Evolutionary conservation across 495 filamentous ascomycete species (phyloP).

Genomic region (Podospora conica): DNA sequence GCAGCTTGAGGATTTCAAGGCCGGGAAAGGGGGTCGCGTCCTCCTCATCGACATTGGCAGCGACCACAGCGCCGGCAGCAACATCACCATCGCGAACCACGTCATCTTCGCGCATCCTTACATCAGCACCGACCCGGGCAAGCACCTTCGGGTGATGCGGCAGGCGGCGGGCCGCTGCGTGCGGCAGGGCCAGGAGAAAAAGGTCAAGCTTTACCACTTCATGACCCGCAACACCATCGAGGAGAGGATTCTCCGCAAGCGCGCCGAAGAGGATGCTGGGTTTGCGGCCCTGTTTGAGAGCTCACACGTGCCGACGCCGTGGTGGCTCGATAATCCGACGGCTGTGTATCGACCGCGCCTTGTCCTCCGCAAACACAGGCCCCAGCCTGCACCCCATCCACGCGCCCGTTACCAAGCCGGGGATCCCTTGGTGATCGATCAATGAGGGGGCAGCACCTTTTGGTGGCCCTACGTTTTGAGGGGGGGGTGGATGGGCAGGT

Average conservation of each 20-base stretch:
- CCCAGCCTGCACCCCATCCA: not conserved
- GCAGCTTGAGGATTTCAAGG: slow-evolving; percentile 27
- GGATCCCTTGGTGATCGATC: not conserved
- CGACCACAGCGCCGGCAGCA: slow-evolving; percentile 63
- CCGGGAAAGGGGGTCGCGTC: slow-evolving; percentile 34
- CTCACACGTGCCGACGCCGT: not conserved
- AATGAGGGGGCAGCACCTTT: too few relatives aligned
- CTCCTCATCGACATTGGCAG: slow-evolving; percentile 60
- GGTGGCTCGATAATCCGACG: not conserved
- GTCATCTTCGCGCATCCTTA: slow-evolving; percentile 67
- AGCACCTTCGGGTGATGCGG: slow-evolving; percentile 54
- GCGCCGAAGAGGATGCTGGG: not conserved
- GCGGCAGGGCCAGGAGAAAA: slow-evolving; percentile 61
- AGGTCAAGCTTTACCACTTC: slow-evolving; percentile 66
- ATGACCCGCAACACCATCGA: slow-evolving; percentile 60
- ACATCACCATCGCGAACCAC: slow-evolving; percentile 70
- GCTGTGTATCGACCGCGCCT: not conserved
- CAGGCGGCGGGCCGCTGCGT: slow-evolving; percentile 68
- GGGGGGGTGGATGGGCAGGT: not conserved
- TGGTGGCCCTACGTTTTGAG: too few relatives aligned
- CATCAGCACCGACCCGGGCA: slow-evolving; percentile 42
- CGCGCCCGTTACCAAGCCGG: not conserved
- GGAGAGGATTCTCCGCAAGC: slow-evolving; percentile 54
- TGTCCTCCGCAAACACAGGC: not conserved
- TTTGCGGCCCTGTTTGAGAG: not conserved